phyloP scores from a whole-genome alignment of 2,329 filamentous ascomycete species.

The Clarireedia homoeocarpa region DNA sequence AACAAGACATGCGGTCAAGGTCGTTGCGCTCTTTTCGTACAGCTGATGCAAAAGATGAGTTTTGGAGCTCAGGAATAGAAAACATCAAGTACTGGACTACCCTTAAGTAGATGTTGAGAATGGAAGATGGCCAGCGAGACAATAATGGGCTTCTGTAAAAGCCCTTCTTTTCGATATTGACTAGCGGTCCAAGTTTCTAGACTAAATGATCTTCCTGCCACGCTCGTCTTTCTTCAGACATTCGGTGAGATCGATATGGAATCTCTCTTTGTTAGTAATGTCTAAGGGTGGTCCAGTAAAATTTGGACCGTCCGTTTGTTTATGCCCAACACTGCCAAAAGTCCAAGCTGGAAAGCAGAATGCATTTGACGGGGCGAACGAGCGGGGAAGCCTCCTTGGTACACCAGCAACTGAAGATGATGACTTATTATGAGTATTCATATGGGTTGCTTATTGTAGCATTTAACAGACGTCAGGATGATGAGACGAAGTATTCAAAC shows the following conservation, averaged over 20 bases:
- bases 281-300: constrained; percentile 39
- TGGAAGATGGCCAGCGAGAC: constrained; percentile 1
- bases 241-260: constrained; percentile 33
- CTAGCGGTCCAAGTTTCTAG: constrained; percentile 21
- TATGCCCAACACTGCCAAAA: constrained; percentile 39
- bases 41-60: constrained; percentile 16
- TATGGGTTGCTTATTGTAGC: constrained; percentile 3
- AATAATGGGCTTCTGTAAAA: constrained; percentile 18
- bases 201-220: constrained; percentile 18
- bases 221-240: constrained; percentile 18
- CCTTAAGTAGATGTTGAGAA: constrained; percentile 17
- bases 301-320: constrained; percentile 38
- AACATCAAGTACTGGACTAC: constrained; percentile 14
- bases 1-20: constrained; percentile 10
- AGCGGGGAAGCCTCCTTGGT: constrained; percentile 16
- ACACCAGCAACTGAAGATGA: constrained; percentile 9
- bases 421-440: constrained; percentile 13
- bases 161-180: constrained; percentile 19
- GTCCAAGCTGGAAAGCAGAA: constrained; percentile 34
- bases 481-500: constrained; percentile 21
- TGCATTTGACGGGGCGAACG: constrained; percentile 22
- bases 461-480: constrained; percentile 13
- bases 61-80: constrained; percentile 24
- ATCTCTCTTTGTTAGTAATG: constrained; percentile 39
- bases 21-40: constrained; percentile 10